A percentile compares a stretch with the other conserved stretches of the same genome.
Conservation (phyloP, 495 filamentous ascomycete genomes). For the Chaetomium tenue region DNA sequence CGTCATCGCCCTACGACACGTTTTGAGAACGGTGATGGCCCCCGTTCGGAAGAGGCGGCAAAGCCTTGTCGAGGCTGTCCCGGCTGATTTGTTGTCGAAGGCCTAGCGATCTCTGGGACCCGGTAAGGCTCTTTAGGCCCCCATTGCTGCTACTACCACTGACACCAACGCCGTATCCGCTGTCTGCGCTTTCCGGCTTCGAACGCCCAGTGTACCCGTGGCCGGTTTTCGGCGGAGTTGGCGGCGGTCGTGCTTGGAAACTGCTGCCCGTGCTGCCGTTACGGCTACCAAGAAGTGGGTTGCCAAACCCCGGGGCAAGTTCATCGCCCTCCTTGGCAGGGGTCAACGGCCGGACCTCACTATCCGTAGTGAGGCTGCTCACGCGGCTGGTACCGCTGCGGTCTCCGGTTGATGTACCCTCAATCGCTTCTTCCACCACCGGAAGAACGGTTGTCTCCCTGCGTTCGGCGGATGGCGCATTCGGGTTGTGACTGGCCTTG, state of each 20-base stretch:
- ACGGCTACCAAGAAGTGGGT: constrained; percentile 39
- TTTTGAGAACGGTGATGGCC: constrained; percentile 12
- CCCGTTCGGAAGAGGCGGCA: constrained; percentile 52
- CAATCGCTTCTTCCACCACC: constrained; percentile 86
- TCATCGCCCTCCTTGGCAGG: constrained; percentile 43
- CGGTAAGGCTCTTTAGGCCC: constrained; percentile 30
- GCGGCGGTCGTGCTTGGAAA: constrained; percentile 36
- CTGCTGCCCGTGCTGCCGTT: constrained; percentile 38
- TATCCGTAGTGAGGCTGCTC: constrained; percentile 41
- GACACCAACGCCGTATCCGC: constrained; percentile 34
- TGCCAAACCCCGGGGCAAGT: constrained; percentile 45
- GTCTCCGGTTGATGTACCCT: constrained; percentile 68
- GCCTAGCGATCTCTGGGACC: constrained; percentile 33
- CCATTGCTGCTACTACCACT: constrained; percentile 20
- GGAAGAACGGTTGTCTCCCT: constrained; percentile 75
- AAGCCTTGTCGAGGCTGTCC: constrained; percentile 53
- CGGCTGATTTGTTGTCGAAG: constrained; percentile 37
- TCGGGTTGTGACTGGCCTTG: constrained; percentile 50
- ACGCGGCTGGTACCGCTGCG: constrained; percentile 43
- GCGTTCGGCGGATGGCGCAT: constrained; percentile 44
- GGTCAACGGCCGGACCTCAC: constrained; percentile 46
- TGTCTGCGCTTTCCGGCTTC: constrained; percentile 44
- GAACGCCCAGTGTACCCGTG: constrained; percentile 29
- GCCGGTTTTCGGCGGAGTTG: constrained; percentile 47
- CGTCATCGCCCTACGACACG: constrained; percentile 28